Conservation (phyloP, 768 basidiomycete species). For the Plicaturopsis crispa region DNA sequence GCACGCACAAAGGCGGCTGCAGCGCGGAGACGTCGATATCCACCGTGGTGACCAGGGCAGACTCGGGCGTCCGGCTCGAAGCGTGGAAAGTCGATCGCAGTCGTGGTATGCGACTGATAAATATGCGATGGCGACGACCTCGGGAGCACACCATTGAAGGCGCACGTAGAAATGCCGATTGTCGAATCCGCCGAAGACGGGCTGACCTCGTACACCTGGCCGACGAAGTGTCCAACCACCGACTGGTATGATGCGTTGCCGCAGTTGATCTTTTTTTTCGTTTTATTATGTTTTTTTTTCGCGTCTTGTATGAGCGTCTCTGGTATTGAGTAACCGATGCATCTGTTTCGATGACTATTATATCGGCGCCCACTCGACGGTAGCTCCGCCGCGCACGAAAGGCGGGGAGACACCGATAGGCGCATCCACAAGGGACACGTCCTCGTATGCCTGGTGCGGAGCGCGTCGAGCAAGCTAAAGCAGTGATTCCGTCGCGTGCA, state of each 20-base stretch:
- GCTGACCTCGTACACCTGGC: background rate
- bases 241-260: too few relatives aligned
- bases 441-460: background rate
- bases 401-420: background rate
- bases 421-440: background rate
- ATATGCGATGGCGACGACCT: too few relatives aligned
- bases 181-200: background rate
- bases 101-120: too few relatives aligned
- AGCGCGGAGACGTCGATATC: too few relatives aligned
- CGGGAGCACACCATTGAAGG: too few relatives aligned
- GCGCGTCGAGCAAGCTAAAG: background rate
- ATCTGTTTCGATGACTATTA: background rate
- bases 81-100: too few relatives aligned
- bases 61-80: too few relatives aligned
- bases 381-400: background rate
- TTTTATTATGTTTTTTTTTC: background rate
- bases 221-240: background rate
- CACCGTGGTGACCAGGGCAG: too few relatives aligned
- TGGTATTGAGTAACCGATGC: background rate
- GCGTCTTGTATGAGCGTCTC: background rate
- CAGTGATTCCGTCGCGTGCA: too few relatives aligned
- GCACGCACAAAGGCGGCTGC: too few relatives aligned
- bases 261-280: background rate
- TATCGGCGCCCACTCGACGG: background rate
- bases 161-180: background rate